Base-by-base conservation (phyloP, 495 filamentous ascomycete species). In the Daldinia vernicosa region DNA sequence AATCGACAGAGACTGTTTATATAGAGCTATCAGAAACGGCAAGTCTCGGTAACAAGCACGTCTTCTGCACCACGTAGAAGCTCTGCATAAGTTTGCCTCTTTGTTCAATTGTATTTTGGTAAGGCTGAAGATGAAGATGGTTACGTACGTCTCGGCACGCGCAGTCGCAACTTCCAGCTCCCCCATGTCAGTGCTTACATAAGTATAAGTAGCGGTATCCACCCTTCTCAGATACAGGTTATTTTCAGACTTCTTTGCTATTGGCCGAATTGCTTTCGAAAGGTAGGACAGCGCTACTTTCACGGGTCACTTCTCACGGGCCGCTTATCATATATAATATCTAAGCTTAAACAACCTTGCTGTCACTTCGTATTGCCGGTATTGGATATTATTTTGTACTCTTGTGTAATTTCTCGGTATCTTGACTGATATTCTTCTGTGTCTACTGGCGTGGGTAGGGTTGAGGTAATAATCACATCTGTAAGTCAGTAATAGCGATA, bases 21-120 rank as follows among this genome's bases (percentile, higher is more conserved):
- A 47, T 17, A 52, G 33, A 3, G 5, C 54, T 52, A 9, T 9
- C 30, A 24, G 28, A 0, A 27, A 60, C 30, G n/a, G n/a, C 33
- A 50, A 71, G 30, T 24, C 17, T 66, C 19, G 12, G 32, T 30
- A 3, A 12, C 12, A 55, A 30, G 11, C 11, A 56, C 6, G 19
- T 60, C 80, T 84, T 63, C 79, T 75, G 54, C 79, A 75, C 14
- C 64, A 76, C 15, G 66, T 50, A 56, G 75, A 76, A 60, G 79
- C 47, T 67, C 57, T 19, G 77, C 24, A 78, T 78, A 77, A 81
- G 81, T 30, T 54, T 72, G 66, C 35, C 26, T 35, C 55, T 54
- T 47, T 53, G 50, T 28, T 39, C 33, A 57, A 59, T 69, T 51
- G 50, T 57, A 33, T 1, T 54, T 54, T 66, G 32, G 54, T 64